phyloP scores from a whole-genome alignment of 1,284 basidiomycete species.

The Pyrrhoderma lamaoense region DNA sequence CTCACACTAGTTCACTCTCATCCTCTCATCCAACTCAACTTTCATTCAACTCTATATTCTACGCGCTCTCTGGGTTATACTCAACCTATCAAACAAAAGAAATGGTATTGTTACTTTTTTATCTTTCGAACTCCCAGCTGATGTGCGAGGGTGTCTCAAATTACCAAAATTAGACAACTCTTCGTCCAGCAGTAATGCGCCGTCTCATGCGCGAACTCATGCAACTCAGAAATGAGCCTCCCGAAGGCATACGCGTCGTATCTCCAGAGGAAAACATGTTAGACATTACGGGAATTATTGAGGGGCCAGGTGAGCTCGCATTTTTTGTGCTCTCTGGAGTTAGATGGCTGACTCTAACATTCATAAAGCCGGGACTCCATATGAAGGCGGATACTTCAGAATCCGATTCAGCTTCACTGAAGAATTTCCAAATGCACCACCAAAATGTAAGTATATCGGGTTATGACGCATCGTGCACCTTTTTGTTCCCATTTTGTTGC shows the following conservation, averaged over 20 bases:
- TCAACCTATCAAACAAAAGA: too few species aligned
- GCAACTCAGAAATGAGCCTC: conserved; percentile 71
- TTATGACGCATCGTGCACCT: neutral
- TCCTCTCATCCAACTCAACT: too few species aligned
- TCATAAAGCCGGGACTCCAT: conserved; percentile 76
- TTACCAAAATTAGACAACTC: too few species aligned
- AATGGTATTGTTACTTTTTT: too few species aligned
- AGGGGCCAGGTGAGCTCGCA: conserved; percentile 57
- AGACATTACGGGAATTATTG: conserved; percentile 73
- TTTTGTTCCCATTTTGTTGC: neutral
- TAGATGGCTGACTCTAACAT: conserved; percentile 25
- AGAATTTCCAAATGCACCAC: conserved; percentile 86
- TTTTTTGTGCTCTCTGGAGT: conserved; percentile 11
- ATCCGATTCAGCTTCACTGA: conserved; percentile 83
- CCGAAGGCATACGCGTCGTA: conserved; percentile 81
- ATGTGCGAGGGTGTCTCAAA: too few species aligned
- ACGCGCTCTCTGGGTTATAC: too few species aligned
- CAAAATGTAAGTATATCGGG: conserved; percentile 65
- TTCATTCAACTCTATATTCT: too few species aligned
- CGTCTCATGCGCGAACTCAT: conserved; percentile 80
- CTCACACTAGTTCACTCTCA: too few species aligned
- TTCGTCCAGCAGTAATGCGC: conserved; percentile 52
- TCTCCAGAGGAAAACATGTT: conserved; percentile 80
- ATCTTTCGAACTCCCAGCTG: too few species aligned
- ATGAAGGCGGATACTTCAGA: conserved; percentile 85